A percentile compares a stretch with the other conserved stretches of the same genome.
phyloP scores from a whole-genome alignment of 768 basidiomycete genomes.

The Mycena epipterygia region DNA sequence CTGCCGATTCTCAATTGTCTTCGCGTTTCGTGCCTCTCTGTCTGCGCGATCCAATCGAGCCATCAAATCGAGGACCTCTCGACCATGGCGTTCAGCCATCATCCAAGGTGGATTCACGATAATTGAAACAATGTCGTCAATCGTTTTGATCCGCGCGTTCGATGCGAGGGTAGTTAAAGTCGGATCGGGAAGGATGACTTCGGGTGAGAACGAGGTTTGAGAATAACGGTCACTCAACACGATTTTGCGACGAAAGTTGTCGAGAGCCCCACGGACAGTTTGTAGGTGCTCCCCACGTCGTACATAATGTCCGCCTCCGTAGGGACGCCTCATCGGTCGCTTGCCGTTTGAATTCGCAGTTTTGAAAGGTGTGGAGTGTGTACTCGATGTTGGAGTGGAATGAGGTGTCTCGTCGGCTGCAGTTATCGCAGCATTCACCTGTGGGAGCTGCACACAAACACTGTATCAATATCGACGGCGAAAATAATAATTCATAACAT shows the following conservation, averaged over 20 bases:
- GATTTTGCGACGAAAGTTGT: slow-evolving; percentile 27
- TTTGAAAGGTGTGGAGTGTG: slow-evolving; percentile 28
- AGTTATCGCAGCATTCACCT: slow-evolving; percentile 37
- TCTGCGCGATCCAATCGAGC: background rate
- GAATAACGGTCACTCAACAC: slow-evolving; percentile 3
- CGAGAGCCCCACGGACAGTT: slow-evolving; percentile 19
- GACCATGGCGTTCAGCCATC: background rate
- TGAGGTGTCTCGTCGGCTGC: background rate
- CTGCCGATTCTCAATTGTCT: too few species aligned
- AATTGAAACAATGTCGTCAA: background rate
- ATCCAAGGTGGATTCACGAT: background rate
- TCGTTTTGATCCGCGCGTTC: background rate
- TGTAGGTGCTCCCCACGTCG: slow-evolving; percentile 33
- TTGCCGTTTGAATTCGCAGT: slow-evolving; percentile 40
- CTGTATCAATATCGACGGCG: background rate
- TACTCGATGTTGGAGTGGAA: background rate
- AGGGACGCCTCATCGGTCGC: slow-evolving; percentile 23
- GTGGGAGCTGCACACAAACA: slow-evolving; percentile 28
- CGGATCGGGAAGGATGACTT: slow-evolving; percentile 44
- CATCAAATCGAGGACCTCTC: background rate
- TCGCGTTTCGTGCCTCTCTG: background rate
- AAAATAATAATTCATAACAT: slow-evolving; percentile 16
- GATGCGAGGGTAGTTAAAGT: slow-evolving; percentile 11
- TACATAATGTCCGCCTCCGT: slow-evolving; percentile 6
- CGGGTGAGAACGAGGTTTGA: slow-evolving; percentile 29